A percentile compares a stretch with the other conserved stretches of the same genome.
Conservation (phyloP, 2,329 filamentous ascomycete species). For the Nectriaceae sp. region DNA sequence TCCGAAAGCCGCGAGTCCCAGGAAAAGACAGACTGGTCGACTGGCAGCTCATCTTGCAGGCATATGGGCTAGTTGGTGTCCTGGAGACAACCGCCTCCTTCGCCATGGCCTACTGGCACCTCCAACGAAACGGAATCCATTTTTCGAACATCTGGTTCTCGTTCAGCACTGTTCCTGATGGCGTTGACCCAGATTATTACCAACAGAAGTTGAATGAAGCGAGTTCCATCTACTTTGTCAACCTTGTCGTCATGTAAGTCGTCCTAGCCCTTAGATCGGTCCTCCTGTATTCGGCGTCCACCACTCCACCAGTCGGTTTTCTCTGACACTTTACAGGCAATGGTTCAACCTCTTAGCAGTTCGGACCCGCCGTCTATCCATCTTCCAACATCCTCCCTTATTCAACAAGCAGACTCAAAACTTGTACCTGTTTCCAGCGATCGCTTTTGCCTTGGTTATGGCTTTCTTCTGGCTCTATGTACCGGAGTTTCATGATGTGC, state of each 20-base stretch:
- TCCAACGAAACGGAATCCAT: slow-evolving; percentile 61
- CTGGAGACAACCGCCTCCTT: slow-evolving; percentile 62
- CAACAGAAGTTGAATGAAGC: slow-evolving; percentile 60
- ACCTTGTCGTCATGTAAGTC: slow-evolving; percentile 69
- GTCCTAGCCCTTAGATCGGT: slow-evolving; percentile 9
- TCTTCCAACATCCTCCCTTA: slow-evolving; percentile 72
- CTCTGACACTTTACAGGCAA: slow-evolving; percentile 42
- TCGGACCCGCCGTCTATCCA: slow-evolving; percentile 63
- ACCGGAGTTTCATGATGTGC: slow-evolving; percentile 60
- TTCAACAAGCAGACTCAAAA: slow-evolving; percentile 69
- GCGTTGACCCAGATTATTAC: slow-evolving; percentile 56
- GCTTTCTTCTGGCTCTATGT: slow-evolving; percentile 72
- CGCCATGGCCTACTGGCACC: slow-evolving; percentile 68
- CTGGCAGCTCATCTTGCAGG: slow-evolving; percentile 70
- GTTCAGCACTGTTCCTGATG: slow-evolving; percentile 56
- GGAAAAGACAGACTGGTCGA: slow-evolving; percentile 73
- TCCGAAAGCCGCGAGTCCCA: slow-evolving; percentile 66
- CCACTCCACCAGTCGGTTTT: background rate
- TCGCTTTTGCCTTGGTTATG: slow-evolving; percentile 68
- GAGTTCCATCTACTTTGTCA: slow-evolving; percentile 78
- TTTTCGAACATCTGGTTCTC: slow-evolving; percentile 69
- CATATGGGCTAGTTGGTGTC: slow-evolving; percentile 71
- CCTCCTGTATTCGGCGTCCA: background rate
- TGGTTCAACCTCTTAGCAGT: slow-evolving; percentile 75
- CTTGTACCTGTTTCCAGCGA: slow-evolving; percentile 68